Percentiles rank a stretch among this genome's conserved stretches.
Conservation (phyloP, 345 rosid genomes). For the Acer saccharum region DNA sequence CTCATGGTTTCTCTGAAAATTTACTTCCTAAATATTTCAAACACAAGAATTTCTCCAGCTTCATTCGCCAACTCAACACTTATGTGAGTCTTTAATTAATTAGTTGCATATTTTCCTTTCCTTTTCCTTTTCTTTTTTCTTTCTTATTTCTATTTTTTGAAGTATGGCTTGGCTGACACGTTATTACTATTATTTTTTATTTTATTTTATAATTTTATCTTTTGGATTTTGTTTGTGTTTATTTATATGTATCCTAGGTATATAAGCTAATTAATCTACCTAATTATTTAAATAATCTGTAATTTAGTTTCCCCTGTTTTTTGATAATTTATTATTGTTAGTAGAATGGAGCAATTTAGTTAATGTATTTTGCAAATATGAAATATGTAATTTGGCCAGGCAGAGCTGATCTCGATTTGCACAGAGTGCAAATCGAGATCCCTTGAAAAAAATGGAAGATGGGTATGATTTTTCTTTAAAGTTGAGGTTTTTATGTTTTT, state of each 20-base stretch:
- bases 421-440: no score
- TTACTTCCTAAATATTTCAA: constrained; percentile 69
- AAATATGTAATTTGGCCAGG: not conserved
- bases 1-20: constrained; percentile 38
- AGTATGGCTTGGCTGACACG: no score
- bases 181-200: no score
- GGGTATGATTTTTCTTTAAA: no score
- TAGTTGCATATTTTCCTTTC: not conserved
- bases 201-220: no score
- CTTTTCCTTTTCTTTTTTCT: not conserved
- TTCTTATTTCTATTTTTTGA: no score
- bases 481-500: no score
- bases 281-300: not conserved
- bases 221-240: not conserved
- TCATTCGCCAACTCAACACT: constrained; percentile 71
- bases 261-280: no score
- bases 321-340: no score
- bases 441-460: no score
- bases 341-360: no score
- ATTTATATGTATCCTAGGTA: not conserved
- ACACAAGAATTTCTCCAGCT: constrained; percentile 78
- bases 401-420: no score
- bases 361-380: not conserved
- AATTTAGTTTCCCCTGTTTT: not conserved
- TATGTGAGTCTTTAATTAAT: constrained; percentile 45